Evolutionary conservation across 257 asterid genomes (phyloP).

Genomic region (Leonotis leonurus): DNA sequence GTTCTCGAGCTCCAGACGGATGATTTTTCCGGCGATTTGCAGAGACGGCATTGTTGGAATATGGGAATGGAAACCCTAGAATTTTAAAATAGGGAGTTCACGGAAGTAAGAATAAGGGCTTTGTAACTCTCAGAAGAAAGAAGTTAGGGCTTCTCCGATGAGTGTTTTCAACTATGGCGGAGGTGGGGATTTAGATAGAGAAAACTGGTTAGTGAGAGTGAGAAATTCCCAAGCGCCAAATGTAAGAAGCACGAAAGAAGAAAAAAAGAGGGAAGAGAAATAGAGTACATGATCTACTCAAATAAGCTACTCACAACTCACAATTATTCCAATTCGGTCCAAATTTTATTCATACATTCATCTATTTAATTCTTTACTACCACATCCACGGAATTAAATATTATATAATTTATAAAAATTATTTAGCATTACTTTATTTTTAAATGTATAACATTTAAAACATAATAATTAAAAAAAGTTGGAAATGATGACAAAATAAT

Average conservation of each 20-base stretch:
- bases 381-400: too few relatives aligned
- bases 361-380: too few relatives aligned
- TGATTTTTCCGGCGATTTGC: slow-evolving; percentile 61
- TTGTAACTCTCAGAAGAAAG: too few relatives aligned
- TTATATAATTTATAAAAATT: too few relatives aligned
- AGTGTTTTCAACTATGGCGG: slow-evolving; percentile 1
- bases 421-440: too few relatives aligned
- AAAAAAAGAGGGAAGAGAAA: not conserved
- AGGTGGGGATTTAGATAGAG: slow-evolving; percentile 12
- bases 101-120: slow-evolving; percentile 3
- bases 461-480: too few relatives aligned
- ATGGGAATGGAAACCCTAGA: slow-evolving; percentile 24
- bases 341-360: too few relatives aligned
- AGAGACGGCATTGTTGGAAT: slow-evolving; percentile 41
- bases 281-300: not conserved
- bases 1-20: slow-evolving; percentile 79
- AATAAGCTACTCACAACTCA: too few relatives aligned
- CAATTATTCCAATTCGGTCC: too few relatives aligned
- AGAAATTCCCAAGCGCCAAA: not conserved
- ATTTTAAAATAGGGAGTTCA: not conserved
- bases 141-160: not conserved
- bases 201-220: not conserved
- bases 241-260: slow-evolving; percentile 5
- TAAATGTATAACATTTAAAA: too few relatives aligned
- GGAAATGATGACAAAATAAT: too few relatives aligned